Conservation (phyloP, 1,284 basidiomycete genomes). For the Pseudozyma flocculosa region DNA sequence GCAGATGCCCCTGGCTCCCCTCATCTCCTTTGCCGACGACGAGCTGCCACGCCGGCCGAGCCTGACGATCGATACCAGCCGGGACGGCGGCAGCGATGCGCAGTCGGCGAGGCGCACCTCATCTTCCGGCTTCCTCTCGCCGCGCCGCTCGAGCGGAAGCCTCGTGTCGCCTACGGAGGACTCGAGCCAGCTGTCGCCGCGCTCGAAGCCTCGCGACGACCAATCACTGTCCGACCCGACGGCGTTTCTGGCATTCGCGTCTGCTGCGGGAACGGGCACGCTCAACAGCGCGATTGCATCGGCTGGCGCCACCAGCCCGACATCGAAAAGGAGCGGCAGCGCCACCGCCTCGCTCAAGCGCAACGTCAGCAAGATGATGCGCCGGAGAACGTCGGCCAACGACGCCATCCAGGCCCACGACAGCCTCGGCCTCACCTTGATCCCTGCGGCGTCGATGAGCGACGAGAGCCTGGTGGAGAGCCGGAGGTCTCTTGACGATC, state of each 20-base stretch:
- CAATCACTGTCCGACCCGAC: too few relatives aligned
- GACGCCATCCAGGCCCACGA: not conserved
- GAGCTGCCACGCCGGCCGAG: conserved; percentile 8
- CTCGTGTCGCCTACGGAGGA: not conserved
- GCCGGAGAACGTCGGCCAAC: conserved; percentile 9
- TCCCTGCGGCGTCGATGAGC: not conserved
- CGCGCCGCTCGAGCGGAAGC: too few relatives aligned
- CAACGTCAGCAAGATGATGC: conserved; percentile 8
- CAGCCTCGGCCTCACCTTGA: not conserved
- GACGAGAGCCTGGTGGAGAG: not conserved
- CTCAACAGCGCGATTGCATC: too few relatives aligned
- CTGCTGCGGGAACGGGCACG: too few relatives aligned
- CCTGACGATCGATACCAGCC: conserved; percentile 16
- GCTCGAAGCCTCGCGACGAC: too few relatives aligned
- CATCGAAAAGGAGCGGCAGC: not conserved
- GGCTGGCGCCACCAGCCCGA: not conserved
- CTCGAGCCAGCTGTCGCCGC: too few relatives aligned
- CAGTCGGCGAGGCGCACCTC: conserved; percentile 1
- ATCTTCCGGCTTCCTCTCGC: not conserved
- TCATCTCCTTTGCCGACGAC: conserved; percentile 23
- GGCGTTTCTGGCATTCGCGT: too few relatives aligned
- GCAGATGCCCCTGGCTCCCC: conserved; percentile 13
- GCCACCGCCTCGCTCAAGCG: not conserved
- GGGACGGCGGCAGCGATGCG: conserved; percentile 3
- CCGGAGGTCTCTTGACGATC: too few relatives aligned